Evolutionary conservation across 495 filamentous ascomycete species (phyloP), one percentile per base, ranked within the genome.

Genomic region (Podospora appendiculata): DNA sequence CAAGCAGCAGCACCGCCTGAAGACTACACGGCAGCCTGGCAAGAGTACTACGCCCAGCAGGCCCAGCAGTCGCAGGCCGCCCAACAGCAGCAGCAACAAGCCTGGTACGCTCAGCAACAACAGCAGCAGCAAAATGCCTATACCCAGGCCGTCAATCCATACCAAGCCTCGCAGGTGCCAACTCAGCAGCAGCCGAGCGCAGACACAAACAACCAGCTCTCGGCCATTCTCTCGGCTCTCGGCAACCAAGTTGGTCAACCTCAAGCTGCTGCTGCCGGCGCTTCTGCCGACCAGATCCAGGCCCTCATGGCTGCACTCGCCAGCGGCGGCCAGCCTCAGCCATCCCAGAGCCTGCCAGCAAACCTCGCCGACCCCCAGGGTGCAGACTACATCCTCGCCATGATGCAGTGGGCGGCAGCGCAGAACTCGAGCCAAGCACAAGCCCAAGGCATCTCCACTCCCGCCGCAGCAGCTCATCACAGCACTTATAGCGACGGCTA

Each of bases 11-110:
- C 55, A 47, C 44, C 45, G 17, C 48, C 63, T 32, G 34, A 51
- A 5, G 64, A 65, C 33, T 58, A 68, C 48, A 43, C 58, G 25
- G 58, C 55, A 16, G 56, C 58, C 6, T 65, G 60, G 60, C 62
- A 64, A 3, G 58, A 62, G 35, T 63, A 63, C 39, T 70, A 67
- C 44, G 57, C 62, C 18, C 59, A 68, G 42, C 44, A 50, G 40
- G 52, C 53, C 4, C 64, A 64, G 36, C 60, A 58, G 18, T 5
- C 13, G 7, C 10, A 38, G 36, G 36, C 13, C 36, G 50, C 39
- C 10, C 51, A 55, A 19, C 51, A 54, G 25, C 58, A 56, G 19
- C 57, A 61, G 41, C 59, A 59, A 48, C 62, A 67, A 32, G 59
- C 56, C 38, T 55, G 68, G 47, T 64, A 66, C 33, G 57, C 17